Evolutionary conservation across 495 filamentous ascomycete species (phyloP).

Genomic region (Xylaria bambusicola): DNA sequence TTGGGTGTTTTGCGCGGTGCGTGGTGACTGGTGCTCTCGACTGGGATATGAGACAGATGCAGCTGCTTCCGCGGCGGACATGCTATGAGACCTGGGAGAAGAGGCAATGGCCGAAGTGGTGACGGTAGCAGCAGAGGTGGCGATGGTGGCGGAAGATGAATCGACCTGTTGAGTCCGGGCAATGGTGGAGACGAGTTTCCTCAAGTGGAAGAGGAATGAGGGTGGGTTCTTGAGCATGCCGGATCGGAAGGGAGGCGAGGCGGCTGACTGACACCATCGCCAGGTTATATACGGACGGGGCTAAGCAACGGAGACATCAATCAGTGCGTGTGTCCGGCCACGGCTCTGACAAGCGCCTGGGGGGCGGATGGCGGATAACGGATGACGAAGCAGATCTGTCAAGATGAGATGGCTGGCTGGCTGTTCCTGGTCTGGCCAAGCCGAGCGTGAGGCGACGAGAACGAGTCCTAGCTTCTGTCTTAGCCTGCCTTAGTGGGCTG

Average conservation of each 20-base stretch:
- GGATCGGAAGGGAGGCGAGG: slow-evolving; percentile 25
- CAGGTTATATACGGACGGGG: slow-evolving; percentile 16
- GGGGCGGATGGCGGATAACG: not conserved
- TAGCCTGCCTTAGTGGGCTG: too few relatives aligned
- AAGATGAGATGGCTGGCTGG: too few relatives aligned
- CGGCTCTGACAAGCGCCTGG: not conserved
- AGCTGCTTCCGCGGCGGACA: slow-evolving; percentile 20
- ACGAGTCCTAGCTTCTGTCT: too few relatives aligned
- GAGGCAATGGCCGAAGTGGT: not conserved
- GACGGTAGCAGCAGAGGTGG: not conserved
- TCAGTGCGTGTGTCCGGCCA: not conserved
- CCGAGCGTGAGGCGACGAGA: too few relatives aligned
- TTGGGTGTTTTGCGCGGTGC: slow-evolving; percentile 16
- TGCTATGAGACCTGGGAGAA: slow-evolving; percentile 15
- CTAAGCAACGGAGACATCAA: slow-evolving; percentile 12
- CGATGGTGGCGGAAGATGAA: not conserved
- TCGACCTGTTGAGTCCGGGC: slow-evolving; percentile 27
- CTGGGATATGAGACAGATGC: slow-evolving; percentile 17
- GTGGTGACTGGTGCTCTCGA: slow-evolving; percentile 20
- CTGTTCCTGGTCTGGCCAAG: too few relatives aligned
- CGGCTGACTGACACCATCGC: slow-evolving; percentile 23
- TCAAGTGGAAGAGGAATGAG: slow-evolving; percentile 29
- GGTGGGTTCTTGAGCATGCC: slow-evolving; percentile 37
- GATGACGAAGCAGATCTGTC: slow-evolving; percentile 13
- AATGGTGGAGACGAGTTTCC: slow-evolving; percentile 32